These are phyloP conservation scores for Aspergillus sp. DNA, from an alignment of 2,329 filamentous ascomycete genomes.

Conservation along the genomic window DNA sequence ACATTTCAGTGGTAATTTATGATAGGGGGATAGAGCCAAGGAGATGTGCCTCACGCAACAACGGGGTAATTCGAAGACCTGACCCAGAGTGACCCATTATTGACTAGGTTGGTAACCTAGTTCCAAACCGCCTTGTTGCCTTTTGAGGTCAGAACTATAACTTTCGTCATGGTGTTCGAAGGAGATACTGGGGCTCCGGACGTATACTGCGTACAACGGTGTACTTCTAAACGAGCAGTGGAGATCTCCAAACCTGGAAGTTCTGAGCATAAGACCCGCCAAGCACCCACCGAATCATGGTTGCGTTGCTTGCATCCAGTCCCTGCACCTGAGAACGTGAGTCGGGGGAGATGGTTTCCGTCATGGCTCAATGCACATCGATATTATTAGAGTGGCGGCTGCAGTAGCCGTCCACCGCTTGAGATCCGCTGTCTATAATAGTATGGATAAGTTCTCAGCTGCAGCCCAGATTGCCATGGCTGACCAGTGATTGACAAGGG, in stretches of 20 bases:
- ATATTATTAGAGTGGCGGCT: constrained; percentile 9
- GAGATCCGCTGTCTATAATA: neutral
- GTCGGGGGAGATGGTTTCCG: neutral
- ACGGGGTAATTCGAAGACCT: neutral
- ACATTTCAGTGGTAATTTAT: too few relatives aligned
- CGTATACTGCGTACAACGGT: too few relatives aligned
- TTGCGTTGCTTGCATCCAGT: constrained; percentile 4
- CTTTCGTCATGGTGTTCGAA: neutral
- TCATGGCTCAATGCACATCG: neutral
- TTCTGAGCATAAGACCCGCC: neutral
- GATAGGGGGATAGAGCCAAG: too few relatives aligned
- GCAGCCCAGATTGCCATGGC: neutral
- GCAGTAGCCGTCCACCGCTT: neutral
- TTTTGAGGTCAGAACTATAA: neutral
- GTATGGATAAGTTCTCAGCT: neutral
- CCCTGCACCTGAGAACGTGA: neutral
- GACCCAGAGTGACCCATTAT: neutral
- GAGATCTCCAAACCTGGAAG: neutral
- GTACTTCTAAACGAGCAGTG: neutral
- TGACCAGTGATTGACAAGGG: neutral
- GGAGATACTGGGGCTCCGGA: neutral
- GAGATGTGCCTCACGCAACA: too few relatives aligned
- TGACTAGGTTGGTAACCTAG: neutral
- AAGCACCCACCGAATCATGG: neutral
- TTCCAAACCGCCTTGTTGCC: neutral